phyloP scores from a whole-genome alignment of 306 rosid genomes.

The Urtica urens region DNA sequence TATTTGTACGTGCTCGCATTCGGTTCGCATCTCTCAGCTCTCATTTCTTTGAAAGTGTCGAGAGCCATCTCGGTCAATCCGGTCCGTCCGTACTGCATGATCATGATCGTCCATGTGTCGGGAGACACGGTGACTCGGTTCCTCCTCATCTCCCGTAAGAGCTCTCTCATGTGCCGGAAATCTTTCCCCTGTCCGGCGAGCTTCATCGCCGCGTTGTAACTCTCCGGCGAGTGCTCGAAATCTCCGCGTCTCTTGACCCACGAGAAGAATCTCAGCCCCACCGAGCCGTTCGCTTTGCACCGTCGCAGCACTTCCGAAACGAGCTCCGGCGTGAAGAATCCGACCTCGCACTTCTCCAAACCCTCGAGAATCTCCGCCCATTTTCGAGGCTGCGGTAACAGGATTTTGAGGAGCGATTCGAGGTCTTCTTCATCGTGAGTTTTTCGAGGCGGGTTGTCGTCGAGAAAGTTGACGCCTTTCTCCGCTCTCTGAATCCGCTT shows the following conservation, averaged over 20 bases:
- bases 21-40: constrained; percentile 42
- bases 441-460: constrained; percentile 22
- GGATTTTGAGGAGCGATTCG: constrained; percentile 32
- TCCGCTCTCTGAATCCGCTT: constrained; percentile 37
- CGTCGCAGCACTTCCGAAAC: constrained; percentile 44
- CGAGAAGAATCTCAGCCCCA: constrained; percentile 47
- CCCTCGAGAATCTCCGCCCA: constrained; percentile 45
- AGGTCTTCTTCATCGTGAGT: constrained; percentile 38
- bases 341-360: constrained; percentile 38
- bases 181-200: constrained; percentile 78
- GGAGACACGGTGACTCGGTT: constrained; percentile 40
- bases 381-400: constrained; percentile 39
- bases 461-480: no score
- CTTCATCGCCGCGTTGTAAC: constrained; percentile 78
- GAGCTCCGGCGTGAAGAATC: constrained; percentile 63
- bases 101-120: constrained; percentile 93
- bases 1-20: constrained; percentile 63
- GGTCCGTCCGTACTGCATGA: constrained; percentile 73
- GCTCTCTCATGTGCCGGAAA: constrained; percentile 78
- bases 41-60: constrained; percentile 60
- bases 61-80: constrained; percentile 75
- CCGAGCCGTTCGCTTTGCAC: constrained; percentile 36
- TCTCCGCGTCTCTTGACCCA: constrained; percentile 65
- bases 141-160: constrained; percentile 77
- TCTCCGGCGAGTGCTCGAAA: constrained; percentile 51